Evolutionary conservation across 177 flowering plant genomes (phyloP).

Genomic region (Vitis hybrid): DNA sequence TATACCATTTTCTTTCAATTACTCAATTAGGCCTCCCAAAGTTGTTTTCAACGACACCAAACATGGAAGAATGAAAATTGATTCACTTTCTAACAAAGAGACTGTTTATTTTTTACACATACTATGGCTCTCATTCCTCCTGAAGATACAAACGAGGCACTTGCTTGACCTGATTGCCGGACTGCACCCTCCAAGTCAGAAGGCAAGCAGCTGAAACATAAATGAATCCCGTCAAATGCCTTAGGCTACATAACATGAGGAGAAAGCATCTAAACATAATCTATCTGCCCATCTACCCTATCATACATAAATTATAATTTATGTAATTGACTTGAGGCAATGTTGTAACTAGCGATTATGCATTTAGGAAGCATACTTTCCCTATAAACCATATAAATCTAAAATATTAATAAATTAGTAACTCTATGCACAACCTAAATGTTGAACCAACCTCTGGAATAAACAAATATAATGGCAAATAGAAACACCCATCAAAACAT

Average conservation of each 20-base stretch:
- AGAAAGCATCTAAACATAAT: not conserved
- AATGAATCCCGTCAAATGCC: not conserved
- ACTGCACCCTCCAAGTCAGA: constrained; percentile 95
- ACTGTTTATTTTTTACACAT: constrained; percentile 27
- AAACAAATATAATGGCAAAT: too few species aligned
- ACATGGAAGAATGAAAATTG: not conserved
- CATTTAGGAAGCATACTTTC: not conserved
- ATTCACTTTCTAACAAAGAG: not conserved
- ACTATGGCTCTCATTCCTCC: constrained; percentile 97
- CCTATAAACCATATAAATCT: too few species aligned
- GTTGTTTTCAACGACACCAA: not conserved
- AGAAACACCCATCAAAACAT: too few species aligned
- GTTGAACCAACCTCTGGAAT: too few species aligned
- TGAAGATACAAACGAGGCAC: constrained; percentile 65
- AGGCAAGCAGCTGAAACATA: constrained; percentile 81
- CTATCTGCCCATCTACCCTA: too few species aligned
- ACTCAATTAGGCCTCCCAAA: not conserved
- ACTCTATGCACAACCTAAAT: too few species aligned
- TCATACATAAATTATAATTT: too few species aligned
- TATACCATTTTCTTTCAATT: too few species aligned
- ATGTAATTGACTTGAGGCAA: too few species aligned
- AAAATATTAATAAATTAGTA: too few species aligned
- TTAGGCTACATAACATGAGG: not conserved
- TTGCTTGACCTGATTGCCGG: constrained; percentile 77
- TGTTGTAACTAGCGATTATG: not conserved